Evolutionary conservation across 768 basidiomycete species (phyloP), one percentile per base, ranked within the genome.

Genomic region (Porpolomopsis calyptriformis): DNA sequence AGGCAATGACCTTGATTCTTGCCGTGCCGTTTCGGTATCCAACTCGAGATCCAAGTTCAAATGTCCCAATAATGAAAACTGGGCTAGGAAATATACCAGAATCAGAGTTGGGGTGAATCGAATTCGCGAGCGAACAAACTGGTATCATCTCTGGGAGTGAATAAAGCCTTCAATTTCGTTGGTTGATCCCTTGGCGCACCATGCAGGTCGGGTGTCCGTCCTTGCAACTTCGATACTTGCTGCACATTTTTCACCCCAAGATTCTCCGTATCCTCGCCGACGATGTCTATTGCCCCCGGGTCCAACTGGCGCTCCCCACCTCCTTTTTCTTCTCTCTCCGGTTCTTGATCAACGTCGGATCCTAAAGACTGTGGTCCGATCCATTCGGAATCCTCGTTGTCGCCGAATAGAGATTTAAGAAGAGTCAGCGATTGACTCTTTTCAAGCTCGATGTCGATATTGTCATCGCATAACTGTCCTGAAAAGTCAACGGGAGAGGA

Each of bases 31-130:
- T 29, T 77, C 76, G n/a, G 76, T 73, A 43, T 84, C 82, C 12
- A 84, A 65, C 40, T 83, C 83, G 25, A 80, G 66, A 49, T 88
- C 85, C 18, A 88, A 67, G 40, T 85, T 79, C 27, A 89, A 73
- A 50, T 87, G 79, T 0, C 73, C 74, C 3, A 88, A 68, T n/a
- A 89, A 67, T 9, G 87, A 87, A 61, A 89, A 89, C 16, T 76
- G 75, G 34, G 63, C 81, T 82, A 4, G 52, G 34, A 26, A n/a
- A 19, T 1, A 42, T 31, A 29, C n/a, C n/a, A 46, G 4, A 26
- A 43, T 7, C 45, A 26, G 31, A 18, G 2, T 20, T 25, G 43
- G 43, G 31, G 40, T 45, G 43, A 8, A 40, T 43, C n/a, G 38
- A 7, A 0, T 24, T 24, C 22, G 34, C 12, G 22, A 16, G 23